Base-by-base conservation (phyloP, 2,329 filamentous ascomycete genomes). In the Fusarium sp. region DNA sequence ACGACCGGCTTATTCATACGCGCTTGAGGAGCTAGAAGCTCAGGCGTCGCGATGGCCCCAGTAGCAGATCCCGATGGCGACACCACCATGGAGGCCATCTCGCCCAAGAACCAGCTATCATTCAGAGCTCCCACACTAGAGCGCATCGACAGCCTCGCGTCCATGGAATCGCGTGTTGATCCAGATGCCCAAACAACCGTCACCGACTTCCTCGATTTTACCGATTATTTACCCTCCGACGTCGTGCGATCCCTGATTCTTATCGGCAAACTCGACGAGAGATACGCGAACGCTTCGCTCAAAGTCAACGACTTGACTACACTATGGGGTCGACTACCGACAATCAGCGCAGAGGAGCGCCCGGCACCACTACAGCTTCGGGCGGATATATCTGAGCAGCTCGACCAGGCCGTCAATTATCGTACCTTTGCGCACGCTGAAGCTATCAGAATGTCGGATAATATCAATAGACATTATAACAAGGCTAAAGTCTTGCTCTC, bases 101-200 rank as follows among this genome's bases (percentile, higher is more conserved):
- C 78, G 22, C 78, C 78, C 57, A 76, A 72, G 57, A 61, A 75
- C 49, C 70, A 68, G 60, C 72, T 55, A 30, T 60, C 73, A 44
- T 77, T 81, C 22, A 70, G 75, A 52, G 68, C 74, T 25, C 63
- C 72, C 22, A 73, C 77, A 47, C 64, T 76, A 32, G 72, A 73
- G 38, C 76, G 77, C n/a, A 77, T 81, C 27, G 79, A 77, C 64
- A 82, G 80, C 45, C 62, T 75, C 34, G 59, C 65, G 66, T 76
- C 84, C 3, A 81, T 88, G 66, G 82, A 83, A 62, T 81, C 86
- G 77, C 86, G 87, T 71, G 84, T 85, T 56, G 89, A 91, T 69
- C 89, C 89, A 8, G 90, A 92, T 81, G 88, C 88, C 27, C 89
- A 91, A 73, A 89, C 90, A 9, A 91, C 89, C n/a, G 86, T 91